Percentiles rank a stretch among this genome's conserved stretches.
Conservation (phyloP, 1,284 basidiomycete species). For the Pisolithus thermaeus region DNA sequence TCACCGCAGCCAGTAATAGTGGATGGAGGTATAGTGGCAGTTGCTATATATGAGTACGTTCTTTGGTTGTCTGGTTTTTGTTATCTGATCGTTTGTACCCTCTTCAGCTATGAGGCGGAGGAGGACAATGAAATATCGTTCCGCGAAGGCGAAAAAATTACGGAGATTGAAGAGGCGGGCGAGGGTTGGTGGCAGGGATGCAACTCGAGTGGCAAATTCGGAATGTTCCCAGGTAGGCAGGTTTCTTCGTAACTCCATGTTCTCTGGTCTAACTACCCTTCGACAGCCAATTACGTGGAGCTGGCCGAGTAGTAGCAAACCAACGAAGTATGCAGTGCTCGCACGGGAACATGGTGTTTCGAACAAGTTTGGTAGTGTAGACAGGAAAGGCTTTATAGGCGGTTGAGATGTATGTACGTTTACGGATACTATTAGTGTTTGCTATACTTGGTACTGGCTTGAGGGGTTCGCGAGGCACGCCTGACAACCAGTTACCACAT, state of each 20-base stretch:
- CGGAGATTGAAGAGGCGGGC: slow-evolving; percentile 62
- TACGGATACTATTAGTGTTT: not conserved
- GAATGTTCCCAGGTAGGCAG: slow-evolving; percentile 78
- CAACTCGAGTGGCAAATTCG: slow-evolving; percentile 54
- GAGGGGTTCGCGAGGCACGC: not conserved
- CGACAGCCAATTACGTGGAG: slow-evolving; percentile 21
- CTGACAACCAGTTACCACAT: not conserved
- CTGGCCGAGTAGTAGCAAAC: slow-evolving; percentile 7
- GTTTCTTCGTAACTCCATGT: not conserved
- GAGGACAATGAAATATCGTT: slow-evolving; percentile 90
- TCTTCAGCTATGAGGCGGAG: slow-evolving; percentile 68
- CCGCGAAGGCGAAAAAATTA: slow-evolving; percentile 74
- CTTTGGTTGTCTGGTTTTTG: slow-evolving; percentile 7
- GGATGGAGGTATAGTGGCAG: slow-evolving; percentile 56
- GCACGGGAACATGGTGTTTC: too few relatives aligned
- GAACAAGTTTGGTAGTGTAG: too few relatives aligned
- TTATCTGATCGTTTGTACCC: not conserved
- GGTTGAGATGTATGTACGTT: too few relatives aligned
- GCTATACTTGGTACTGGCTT: not conserved
- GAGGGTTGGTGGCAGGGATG: slow-evolving; percentile 91
- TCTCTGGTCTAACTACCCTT: not conserved
- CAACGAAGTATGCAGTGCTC: too few relatives aligned
- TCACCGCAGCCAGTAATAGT: slow-evolving; percentile 29
- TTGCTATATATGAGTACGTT: slow-evolving; percentile 74
- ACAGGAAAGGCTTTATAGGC: too few relatives aligned